Evolutionary conservation across 2,329 filamentous ascomycete genomes (phyloP).

Genomic region (Exophiala spinifera): DNA sequence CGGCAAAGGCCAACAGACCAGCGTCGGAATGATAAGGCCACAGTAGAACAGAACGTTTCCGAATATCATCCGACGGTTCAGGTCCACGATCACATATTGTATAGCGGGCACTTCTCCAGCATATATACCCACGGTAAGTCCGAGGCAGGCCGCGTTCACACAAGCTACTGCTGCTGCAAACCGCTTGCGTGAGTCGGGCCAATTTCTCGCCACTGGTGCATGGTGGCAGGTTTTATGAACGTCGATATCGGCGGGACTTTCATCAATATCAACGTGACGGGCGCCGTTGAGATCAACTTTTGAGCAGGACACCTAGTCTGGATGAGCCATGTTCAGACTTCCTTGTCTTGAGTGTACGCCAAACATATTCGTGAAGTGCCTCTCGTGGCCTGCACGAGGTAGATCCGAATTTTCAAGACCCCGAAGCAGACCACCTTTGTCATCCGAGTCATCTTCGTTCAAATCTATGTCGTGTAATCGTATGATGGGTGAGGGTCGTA

Average conservation of each 20-base stretch:
- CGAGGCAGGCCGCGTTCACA: constrained; percentile 68
- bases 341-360: constrained; percentile 20
- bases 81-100: constrained; percentile 71
- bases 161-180: constrained; percentile 68
- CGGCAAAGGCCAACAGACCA: constrained; percentile 71
- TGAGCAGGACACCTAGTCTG: constrained; percentile 1
- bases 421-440: constrained; percentile 7
- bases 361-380: constrained; percentile 25
- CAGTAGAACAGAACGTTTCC: constrained; percentile 72
- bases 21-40: constrained; percentile 66
- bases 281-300: constrained; percentile 24
- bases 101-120: constrained; percentile 75
- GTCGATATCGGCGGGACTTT: constrained; percentile 39
- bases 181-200: constrained; percentile 64
- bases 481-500: neutral
- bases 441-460: constrained; percentile 9
- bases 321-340: constrained; percentile 17
- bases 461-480: constrained; percentile 8
- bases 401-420: neutral
- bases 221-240: constrained; percentile 45
- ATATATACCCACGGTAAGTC: constrained; percentile 70
- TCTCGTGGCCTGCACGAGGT: constrained; percentile 19
- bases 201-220: constrained; percentile 68
- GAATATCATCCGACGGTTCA: constrained; percentile 63
- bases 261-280: constrained; percentile 26